phyloP scores from a whole-genome alignment of 805 yeast species.

The Spathaspora passalidarum region DNA sequence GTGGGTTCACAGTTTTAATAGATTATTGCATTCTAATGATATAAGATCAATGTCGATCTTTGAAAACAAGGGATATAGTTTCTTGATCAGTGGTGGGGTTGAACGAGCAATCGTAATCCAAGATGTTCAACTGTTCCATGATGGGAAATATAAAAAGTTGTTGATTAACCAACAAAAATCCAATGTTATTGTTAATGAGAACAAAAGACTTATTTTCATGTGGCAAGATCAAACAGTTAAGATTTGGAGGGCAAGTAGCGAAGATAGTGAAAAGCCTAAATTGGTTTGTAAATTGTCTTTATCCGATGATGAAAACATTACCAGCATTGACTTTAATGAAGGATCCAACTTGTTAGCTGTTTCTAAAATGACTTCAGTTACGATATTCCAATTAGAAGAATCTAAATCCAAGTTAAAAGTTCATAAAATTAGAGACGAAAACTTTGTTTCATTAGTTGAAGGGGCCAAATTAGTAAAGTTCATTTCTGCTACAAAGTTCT shows the following conservation, averaged over 20 bases:
- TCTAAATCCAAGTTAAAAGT: conserved; percentile 43
- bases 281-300: conserved; percentile 64
- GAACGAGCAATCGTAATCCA: conserved; percentile 68
- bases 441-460: conserved; percentile 35
- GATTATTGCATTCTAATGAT: conserved; percentile 84
- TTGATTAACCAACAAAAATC: conserved; percentile 59
- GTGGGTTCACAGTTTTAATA: conserved; percentile 76
- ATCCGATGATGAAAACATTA: conserved; percentile 77
- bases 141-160: conserved; percentile 69
- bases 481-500: conserved; percentile 40
- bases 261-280: conserved; percentile 39
- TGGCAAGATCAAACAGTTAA: conserved; percentile 84
- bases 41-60: conserved; percentile 71
- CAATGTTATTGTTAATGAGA: conserved; percentile 47
- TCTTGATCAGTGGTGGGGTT: conserved; percentile 80
- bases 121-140: conserved; percentile 63
- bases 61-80: conserved; percentile 64
- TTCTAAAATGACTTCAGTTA: conserved; percentile 64
- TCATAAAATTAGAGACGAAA: conserved; percentile 48
- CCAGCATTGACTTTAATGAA: conserved; percentile 61
- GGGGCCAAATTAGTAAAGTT: conserved; percentile 61
- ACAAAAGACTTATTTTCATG: conserved; percentile 55
- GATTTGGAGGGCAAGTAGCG: conserved; percentile 69
- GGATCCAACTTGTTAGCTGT: conserved; percentile 69
- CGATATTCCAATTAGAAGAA: conserved; percentile 61